Base-by-base conservation (phyloP, 768 basidiomycete genomes). In the Agrocybe praecox region DNA sequence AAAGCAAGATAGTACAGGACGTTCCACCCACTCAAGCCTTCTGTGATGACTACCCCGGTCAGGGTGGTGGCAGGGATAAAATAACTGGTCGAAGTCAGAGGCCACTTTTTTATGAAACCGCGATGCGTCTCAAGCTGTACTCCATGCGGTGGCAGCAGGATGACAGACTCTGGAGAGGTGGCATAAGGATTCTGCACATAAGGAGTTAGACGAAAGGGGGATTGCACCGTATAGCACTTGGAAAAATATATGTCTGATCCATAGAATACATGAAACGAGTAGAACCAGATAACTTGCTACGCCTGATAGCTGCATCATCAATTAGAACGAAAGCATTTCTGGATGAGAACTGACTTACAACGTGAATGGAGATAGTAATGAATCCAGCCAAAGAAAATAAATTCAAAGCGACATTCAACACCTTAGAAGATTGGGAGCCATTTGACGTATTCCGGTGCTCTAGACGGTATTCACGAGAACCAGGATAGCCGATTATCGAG, bases 61-160 rank as follows among this genome's bases (percentile, higher is more conserved):
- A 92, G 68, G 1, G 67, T 61, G 0, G 75, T 67, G 24, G 80
- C 67, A 7, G 88, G 85, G 59, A 92, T 83, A 68, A 93, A 92
- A 4, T 69, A 81, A 49, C 82, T 78, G 4, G 65, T 74, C 4
- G 71, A 71, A 24, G 66, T 62, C 8, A 81, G 53, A 5, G 72
- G 67, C 34, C 72, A 63, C 14, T 52, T 33, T 15, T 69, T 67
- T 10, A 79, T 79, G 29, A 86, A 66, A 1, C 89, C 91, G 52
- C 81, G 75, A 69, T 84, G 83, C 0, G 84, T 87, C 68, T 92
- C 90, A 2, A 93, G 70, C 64, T 93, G 92, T 42, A 94, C 74
- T 11, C 91, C 91, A 52, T 88, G 83, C 1, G 77, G 73, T 8
- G 87, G 86, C 45, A 92, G 67, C 34, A 88, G 75, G 43, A 91